Conservation (phyloP, 805 yeast genomes). For the Sungouiozyma intestinalis region DNA sequence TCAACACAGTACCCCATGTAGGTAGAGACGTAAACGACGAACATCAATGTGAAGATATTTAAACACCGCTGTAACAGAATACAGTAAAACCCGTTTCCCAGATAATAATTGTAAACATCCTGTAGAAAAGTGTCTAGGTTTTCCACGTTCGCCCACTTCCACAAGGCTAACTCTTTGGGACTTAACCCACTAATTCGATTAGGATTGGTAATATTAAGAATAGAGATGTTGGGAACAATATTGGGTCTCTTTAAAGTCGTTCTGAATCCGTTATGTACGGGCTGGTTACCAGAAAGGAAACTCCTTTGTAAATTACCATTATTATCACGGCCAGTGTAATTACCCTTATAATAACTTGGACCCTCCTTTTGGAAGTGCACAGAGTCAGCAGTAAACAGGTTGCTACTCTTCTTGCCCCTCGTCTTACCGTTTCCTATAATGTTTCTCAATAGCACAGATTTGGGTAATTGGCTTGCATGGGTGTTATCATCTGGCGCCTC, state of each 20-base stretch:
- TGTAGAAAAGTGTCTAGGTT: conserved; percentile 79
- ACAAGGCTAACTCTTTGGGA: conserved; percentile 68
- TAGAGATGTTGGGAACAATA: conserved; percentile 16
- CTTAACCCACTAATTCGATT: conserved; percentile 35
- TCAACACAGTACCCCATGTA: conserved; percentile 79
- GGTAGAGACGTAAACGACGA: conserved; percentile 69
- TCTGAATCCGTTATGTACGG: background rate
- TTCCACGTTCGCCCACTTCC: conserved; percentile 95
- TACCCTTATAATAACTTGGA: background rate
- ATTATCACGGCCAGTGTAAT: background rate
- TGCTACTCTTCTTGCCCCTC: conserved; percentile 4
- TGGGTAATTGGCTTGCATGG: background rate
- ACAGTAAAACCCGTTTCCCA: conserved; percentile 76
- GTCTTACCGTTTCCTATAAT: conserved; percentile 9
- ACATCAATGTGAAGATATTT: conserved; percentile 65
- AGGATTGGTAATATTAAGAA: conserved; percentile 19
- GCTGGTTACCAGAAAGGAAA: conserved; percentile 4
- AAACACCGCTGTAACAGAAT: conserved; percentile 56
- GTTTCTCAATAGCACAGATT: conserved; percentile 9
- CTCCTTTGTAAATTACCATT: conserved; percentile 4
- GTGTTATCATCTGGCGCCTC: background rate
- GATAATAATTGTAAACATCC: conserved; percentile 74
- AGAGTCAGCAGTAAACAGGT: conserved; percentile 10
- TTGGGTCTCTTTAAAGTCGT: conserved; percentile 15
- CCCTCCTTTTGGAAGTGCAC: background rate